Base-by-base conservation (phyloP, 345 rosid genomes). In the Camelina laxa region DNA sequence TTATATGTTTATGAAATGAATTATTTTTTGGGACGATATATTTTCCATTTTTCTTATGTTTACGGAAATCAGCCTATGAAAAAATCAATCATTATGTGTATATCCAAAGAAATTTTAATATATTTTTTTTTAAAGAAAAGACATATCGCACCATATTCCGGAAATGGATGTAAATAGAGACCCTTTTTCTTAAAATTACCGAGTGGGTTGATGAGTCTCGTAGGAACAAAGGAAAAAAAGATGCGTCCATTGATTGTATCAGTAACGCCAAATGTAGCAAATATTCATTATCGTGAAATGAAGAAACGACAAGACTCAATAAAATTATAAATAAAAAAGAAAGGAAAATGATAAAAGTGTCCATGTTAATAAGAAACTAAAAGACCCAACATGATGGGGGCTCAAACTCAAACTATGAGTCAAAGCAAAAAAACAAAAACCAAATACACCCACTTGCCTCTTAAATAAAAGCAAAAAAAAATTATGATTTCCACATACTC, bases 181-280 rank as follows among this genome's bases (percentile, higher is more conserved):
- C 20, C 10, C 4, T 21, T 1, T 1, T 7, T 8, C 0, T 27
- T 15, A 33, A 66, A 21, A 35, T 3, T 17, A 19, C 17, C 19
- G 47, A 60, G 38, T 75, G 47, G 55, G 47, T 59, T 36, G 39
- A 36, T 36, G 9, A 36, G 11, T 67, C 60, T 38, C 13, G 2
- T 2, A 31, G 41, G 56, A 68, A 68, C 19, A 44, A 60, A 39
- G 14, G 14, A 17, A 4, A 42, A 42, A 36, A 9, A 27, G 4
- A 24, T 13, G 76, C 54, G 62, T 62, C 38, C 73, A 50, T 49
- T 75, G 74, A 51, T 55, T 62, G 53, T 62, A 62, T 69, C 70
- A 76, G 44, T 55, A 76, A 62, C 48, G 64, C 57, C 75, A 76
- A 76, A 69, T 69, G 53, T 69, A 16, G 65, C 41, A 54, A 54